Conservation (phyloP, 1,139 yeast species). For the Diutina neorugosa region DNA sequence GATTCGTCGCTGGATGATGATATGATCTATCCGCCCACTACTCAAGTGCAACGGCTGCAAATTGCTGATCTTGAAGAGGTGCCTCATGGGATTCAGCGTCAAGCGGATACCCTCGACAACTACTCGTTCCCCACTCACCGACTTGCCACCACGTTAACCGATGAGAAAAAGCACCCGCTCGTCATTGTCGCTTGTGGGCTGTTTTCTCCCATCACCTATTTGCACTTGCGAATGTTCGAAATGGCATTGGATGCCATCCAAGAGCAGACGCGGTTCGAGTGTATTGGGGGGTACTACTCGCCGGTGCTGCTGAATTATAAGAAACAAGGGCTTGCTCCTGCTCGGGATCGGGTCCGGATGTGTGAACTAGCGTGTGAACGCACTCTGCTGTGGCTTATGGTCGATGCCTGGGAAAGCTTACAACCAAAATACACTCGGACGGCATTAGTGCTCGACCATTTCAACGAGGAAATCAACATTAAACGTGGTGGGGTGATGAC, state of each 20-base stretch:
- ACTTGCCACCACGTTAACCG: constrained; percentile 57
- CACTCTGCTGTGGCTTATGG: constrained; percentile 96
- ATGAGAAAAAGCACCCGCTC: constrained; percentile 73
- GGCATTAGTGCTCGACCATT: constrained; percentile 91
- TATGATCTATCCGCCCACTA: constrained; percentile 28
- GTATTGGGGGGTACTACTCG: constrained; percentile 93
- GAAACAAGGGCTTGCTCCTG: constrained; percentile 84
- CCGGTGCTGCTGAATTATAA: constrained; percentile 93
- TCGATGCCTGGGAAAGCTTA: constrained; percentile 96
- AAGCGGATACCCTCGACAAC: constrained; percentile 54
- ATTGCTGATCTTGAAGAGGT: constrained; percentile 94
- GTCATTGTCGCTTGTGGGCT: constrained; percentile 97
- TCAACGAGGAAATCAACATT: constrained; percentile 87
- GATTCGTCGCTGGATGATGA: constrained; percentile 23
- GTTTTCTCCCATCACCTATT: constrained; percentile 87
- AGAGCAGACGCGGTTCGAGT: constrained; percentile 89
- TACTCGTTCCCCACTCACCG: constrained; percentile 84
- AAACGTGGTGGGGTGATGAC: constrained; percentile 79
- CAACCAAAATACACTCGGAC: constrained; percentile 90
- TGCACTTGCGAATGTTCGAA: constrained; percentile 94
- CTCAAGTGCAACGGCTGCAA: constrained; percentile 48
- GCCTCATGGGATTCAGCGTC: constrained; percentile 85
- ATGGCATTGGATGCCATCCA: constrained; percentile 95
- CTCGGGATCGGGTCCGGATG: constrained; percentile 89
- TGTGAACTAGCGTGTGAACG: constrained; percentile 97